phyloP scores from a whole-genome alignment of 768 basidiomycete genomes.

The Hysterangium stoloniferum region DNA sequence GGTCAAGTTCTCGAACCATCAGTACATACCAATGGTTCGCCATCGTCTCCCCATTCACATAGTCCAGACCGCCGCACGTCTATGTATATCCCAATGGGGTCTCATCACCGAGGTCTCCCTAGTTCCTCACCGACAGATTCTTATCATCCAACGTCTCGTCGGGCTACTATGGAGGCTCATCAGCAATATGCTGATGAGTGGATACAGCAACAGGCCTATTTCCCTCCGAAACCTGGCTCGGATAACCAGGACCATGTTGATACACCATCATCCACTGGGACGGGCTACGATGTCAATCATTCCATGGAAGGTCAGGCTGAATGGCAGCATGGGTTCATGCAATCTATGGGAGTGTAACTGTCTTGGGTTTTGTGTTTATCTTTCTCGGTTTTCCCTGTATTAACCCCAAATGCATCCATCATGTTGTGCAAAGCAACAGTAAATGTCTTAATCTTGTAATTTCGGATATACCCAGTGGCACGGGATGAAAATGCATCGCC shows the following conservation, averaged over 20 bases:
- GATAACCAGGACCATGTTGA: background rate
- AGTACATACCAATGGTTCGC: background rate
- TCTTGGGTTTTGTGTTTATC: no score
- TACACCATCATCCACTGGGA: background rate
- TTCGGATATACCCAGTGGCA: no score
- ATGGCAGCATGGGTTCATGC: slow-evolving; percentile 2
- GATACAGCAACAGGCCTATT: slow-evolving; percentile 10
- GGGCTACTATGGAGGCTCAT: background rate
- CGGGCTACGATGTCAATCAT: background rate
- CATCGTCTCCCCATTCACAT: background rate
- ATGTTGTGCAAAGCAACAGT: no score
- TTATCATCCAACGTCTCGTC: background rate
- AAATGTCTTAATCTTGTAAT: no score
- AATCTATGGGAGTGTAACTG: background rate
- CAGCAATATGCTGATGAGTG: slow-evolving; percentile 4
- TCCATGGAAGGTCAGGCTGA: background rate
- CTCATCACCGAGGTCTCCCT: background rate
- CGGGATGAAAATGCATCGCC: no score
- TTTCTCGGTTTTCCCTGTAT: no score
- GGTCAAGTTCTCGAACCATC: slow-evolving; percentile 3
- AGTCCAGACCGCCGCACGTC: background rate
- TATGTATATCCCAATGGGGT: background rate
- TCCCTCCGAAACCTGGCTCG: background rate
- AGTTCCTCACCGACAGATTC: slow-evolving; percentile 1
- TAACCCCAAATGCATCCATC: no score